Evolutionary conservation across 139 green algal genomes (phyloP).

Genomic region (Pseudopediastrum boryanum): DNA sequence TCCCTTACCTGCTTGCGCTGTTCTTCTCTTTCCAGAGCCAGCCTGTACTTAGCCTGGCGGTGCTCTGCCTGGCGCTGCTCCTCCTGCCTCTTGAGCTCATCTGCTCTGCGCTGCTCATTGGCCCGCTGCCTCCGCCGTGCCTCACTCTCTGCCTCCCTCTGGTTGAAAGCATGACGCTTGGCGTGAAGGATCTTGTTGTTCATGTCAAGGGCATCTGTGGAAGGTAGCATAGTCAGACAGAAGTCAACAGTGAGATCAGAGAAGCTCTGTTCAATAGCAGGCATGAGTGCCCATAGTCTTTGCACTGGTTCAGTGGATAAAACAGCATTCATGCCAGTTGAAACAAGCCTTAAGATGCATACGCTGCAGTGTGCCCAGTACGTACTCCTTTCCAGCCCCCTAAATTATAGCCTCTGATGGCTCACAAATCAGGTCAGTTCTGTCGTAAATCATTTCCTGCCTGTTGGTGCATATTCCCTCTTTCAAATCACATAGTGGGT

Average conservation of each 20-base stretch:
- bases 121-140: constrained; percentile 17
- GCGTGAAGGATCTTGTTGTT: constrained; percentile 53
- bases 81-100: constrained; percentile 51
- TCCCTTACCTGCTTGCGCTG: constrained; percentile 39
- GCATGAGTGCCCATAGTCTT: no score
- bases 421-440: no score
- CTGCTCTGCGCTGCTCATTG: constrained; percentile 12
- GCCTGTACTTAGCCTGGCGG: constrained; percentile 58
- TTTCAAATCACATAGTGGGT: no score
- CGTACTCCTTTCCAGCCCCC: no score
- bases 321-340: no score
- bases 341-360: no score
- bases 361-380: no score
- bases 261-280: no score
- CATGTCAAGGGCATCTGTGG: constrained; percentile 43
- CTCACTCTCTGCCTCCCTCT: constrained; percentile 43
- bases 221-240: background rate
- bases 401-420: no score
- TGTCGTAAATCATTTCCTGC: no score
- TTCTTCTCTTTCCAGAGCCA: constrained; percentile 52
- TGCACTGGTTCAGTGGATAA: no score
- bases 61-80: constrained; percentile 42
- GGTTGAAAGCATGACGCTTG: constrained; percentile 59
- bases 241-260: background rate
- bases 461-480: no score